A percentile compares a stretch with the other conserved stretches of the same genome.
Evolutionary conservation across 2,329 filamentous ascomycete genomes (phyloP).

Genomic region (Ascochyta koolunga): DNA sequence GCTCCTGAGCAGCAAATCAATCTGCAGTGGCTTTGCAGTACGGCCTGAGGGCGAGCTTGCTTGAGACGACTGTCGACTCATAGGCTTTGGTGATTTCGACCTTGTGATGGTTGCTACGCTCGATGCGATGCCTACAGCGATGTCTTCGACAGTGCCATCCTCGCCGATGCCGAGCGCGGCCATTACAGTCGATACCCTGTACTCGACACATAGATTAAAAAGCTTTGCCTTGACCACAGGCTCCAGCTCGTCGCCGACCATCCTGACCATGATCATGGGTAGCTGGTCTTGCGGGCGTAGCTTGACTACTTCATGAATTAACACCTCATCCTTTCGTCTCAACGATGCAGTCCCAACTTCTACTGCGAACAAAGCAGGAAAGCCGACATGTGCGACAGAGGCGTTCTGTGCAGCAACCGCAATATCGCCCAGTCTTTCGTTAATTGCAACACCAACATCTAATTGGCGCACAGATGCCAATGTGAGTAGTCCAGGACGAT

Average conservation of each 20-base stretch:
- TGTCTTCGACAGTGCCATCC: conserved; percentile 67
- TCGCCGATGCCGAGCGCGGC: conserved; percentile 75
- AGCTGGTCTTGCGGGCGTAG: conserved; percentile 49
- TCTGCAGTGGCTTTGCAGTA: conserved; percentile 55
- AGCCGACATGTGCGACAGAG: conserved; percentile 67
- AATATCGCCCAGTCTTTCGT: conserved; percentile 70
- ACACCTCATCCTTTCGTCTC: conserved; percentile 71
- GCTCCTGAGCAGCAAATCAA: conserved; percentile 79
- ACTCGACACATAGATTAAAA: conserved; percentile 84
- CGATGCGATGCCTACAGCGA: conserved; percentile 75
- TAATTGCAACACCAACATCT: conserved; percentile 67
- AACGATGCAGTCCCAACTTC: conserved; percentile 69
- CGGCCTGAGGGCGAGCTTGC: conserved; percentile 28
- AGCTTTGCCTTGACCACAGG: conserved; percentile 88
- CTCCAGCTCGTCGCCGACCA: conserved; percentile 94
- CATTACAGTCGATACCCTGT: conserved; percentile 82
- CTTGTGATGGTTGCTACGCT: conserved; percentile 81
- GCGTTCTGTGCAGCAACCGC: conserved; percentile 35
- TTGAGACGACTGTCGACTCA: conserved; percentile 40
- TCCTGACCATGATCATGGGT: conserved; percentile 81
- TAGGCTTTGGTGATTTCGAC: conserved; percentile 58
- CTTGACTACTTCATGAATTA: conserved; percentile 68
- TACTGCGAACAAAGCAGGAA: conserved; percentile 83
- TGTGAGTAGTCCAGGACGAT: conserved; percentile 84
- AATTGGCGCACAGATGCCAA: conserved; percentile 71